A percentile compares a stretch with the other conserved stretches of the same genome.
These are phyloP conservation scores for Truncatella angustata DNA, from an alignment of 2,329 filamentous ascomycete genomes.

Conservation along the genomic window DNA sequence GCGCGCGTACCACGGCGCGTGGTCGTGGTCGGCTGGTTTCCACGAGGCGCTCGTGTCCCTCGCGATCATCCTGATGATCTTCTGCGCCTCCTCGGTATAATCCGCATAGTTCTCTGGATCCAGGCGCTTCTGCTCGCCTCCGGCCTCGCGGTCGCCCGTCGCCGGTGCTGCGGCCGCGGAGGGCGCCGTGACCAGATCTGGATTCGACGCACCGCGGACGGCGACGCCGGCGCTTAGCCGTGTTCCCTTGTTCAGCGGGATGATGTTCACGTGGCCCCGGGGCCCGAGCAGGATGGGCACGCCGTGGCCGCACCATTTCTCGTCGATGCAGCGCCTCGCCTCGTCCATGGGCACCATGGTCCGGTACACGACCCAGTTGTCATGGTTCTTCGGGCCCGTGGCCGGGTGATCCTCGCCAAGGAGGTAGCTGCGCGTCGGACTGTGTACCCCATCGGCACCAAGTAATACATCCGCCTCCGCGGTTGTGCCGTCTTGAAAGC, in stretches of 20 bases:
- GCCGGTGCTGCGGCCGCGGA: neutral
- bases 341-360: constrained; percentile 27
- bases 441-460: constrained; percentile 34
- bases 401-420: constrained; percentile 29
- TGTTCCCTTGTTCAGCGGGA: constrained; percentile 32
- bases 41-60: constrained; percentile 29
- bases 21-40: constrained; percentile 31
- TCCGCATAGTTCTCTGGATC: constrained; percentile 26
- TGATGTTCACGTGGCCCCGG: constrained; percentile 30
- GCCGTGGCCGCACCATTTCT: constrained; percentile 23
- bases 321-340: constrained; percentile 23
- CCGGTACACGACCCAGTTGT: constrained; percentile 29
- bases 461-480: constrained; percentile 29
- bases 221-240: constrained; percentile 32
- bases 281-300: constrained; percentile 33
- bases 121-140: constrained; percentile 13
- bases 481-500: constrained; percentile 25
- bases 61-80: constrained; percentile 29
- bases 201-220: constrained; percentile 22
- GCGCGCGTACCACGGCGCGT: constrained; percentile 27
- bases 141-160: neutral
- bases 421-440: constrained; percentile 25
- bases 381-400: constrained; percentile 28
- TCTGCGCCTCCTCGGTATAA: constrained; percentile 29
- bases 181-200: neutral